phyloP scores from a whole-genome alignment of 768 basidiomycete genomes.

The Leccinum subtestaceum region DNA sequence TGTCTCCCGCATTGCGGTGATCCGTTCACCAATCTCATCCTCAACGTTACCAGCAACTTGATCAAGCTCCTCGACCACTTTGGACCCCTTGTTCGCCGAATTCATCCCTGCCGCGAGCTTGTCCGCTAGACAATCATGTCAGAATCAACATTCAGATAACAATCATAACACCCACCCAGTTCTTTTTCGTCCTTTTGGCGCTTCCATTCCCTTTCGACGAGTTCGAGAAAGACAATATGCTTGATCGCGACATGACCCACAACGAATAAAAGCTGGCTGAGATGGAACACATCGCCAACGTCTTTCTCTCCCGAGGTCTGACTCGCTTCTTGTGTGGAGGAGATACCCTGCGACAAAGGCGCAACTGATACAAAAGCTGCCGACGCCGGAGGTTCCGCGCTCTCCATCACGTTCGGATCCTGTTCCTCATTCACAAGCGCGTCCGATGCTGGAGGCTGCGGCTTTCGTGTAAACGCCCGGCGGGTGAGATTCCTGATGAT shows the following conservation, averaged over 20 bases:
- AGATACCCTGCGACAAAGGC: constrained; percentile 21
- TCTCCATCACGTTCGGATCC: constrained; percentile 50
- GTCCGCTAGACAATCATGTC: constrained; percentile 42
- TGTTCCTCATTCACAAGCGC: constrained; percentile 22
- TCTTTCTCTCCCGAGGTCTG: constrained; percentile 41
- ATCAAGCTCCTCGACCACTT: constrained; percentile 84
- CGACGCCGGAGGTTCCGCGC: constrained; percentile 31
- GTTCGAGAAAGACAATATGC: constrained; percentile 93
- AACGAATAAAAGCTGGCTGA: constrained; percentile 92
- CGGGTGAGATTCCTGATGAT: constrained; percentile 81
- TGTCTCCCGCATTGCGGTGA: constrained; percentile 77
- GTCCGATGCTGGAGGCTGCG: constrained; percentile 9
- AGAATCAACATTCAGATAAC: neutral
- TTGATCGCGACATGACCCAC: constrained; percentile 98
- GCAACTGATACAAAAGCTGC: constrained; percentile 18
- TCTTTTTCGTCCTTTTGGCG: constrained; percentile 89
- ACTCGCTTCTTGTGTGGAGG: constrained; percentile 3
- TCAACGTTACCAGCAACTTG: constrained; percentile 97
- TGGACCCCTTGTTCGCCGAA: constrained; percentile 41
- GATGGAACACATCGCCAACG: constrained; percentile 77
- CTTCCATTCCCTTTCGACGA: constrained; percentile 96
- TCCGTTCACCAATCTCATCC: constrained; percentile 95
- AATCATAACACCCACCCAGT: constrained; percentile 48
- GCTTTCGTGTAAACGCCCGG: constrained; percentile 56
- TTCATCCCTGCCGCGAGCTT: constrained; percentile 48